Conservation (phyloP, 2,329 filamentous ascomycete genomes). For the Helotiales sp. region DNA sequence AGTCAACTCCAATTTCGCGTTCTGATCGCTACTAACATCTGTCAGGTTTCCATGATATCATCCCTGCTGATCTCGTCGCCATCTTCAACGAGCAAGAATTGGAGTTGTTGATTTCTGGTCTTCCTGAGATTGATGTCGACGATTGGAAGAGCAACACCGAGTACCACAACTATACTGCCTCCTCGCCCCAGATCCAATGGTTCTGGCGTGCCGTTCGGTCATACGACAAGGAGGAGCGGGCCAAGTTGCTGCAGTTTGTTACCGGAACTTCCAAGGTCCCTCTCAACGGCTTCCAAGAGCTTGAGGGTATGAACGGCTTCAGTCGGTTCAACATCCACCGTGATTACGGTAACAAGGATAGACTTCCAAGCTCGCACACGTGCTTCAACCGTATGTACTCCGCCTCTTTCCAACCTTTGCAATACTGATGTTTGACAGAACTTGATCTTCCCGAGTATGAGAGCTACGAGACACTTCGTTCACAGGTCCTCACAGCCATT, state of each 20-base stretch:
- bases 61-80: slow-evolving; percentile 87
- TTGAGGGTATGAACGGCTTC: slow-evolving; percentile 98
- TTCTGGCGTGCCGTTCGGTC: slow-evolving; percentile 98
- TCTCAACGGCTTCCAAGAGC: slow-evolving; percentile 96
- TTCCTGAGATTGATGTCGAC: slow-evolving; percentile 96
- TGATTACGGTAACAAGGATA: slow-evolving; percentile 94
- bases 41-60: slow-evolving; percentile 93
- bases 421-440: slow-evolving; percentile 56
- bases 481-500: slow-evolving; percentile 90
- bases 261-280: slow-evolving; percentile 98
- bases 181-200: slow-evolving; percentile 97
- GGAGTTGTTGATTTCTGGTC: slow-evolving; percentile 91
- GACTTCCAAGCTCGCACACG: slow-evolving; percentile 93
- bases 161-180: slow-evolving; percentile 95
- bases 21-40: slow-evolving; percentile 33
- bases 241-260: slow-evolving; percentile 95
- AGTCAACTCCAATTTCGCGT: slow-evolving; percentile 27
- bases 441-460: slow-evolving; percentile 98
- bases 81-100: slow-evolving; percentile 99
- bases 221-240: slow-evolving; percentile 98
- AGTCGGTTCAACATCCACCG: slow-evolving; percentile 98
- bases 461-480: slow-evolving; percentile 85
- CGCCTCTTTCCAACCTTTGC: not conserved
- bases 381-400: slow-evolving; percentile 93
- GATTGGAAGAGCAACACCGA: slow-evolving; percentile 99